Base-by-base conservation (phyloP, 2,329 filamentous ascomycete species). In the Dothistroma pini region DNA sequence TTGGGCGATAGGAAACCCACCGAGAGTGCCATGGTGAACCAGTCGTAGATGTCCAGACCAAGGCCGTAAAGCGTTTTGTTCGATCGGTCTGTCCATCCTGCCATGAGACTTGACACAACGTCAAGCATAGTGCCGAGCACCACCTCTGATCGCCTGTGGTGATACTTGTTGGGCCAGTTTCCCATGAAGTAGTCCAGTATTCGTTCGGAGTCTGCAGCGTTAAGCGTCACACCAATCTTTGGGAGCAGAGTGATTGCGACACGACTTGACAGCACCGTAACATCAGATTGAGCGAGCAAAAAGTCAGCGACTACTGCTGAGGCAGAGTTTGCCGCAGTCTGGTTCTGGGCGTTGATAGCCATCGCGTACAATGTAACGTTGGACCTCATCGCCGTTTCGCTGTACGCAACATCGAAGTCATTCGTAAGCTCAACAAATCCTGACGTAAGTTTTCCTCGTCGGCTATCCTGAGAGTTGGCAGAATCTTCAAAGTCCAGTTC, bases 31-130 rank as follows among this genome's bases (percentile, higher is more conserved):
- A 81, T 81, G 57, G 92, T 83, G 66, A 95, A 88, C 78, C 91
- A 91, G 50, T 84, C 78, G 74, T 97, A 97, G 21, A 97, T 78
- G 62, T 96, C 88, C 21, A 86, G 83, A 3, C 88, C 90, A 47
- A 84, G 81, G 2, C 84, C 83, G n/a, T 82, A 82, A 2, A 96
- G 78, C 0, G 85, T 79, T 35, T 83, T 81, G 22, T 80, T 78
- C 47, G 83, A 73, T 1, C 74, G 80, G 22, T 84, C 80, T 16
- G 78, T 78, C 90, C 90, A 95, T 44, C 85, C 77, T 12, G 77
- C 74, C 44, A 85, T 83, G 56, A 91, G 81, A 38, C 83, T 84
- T 56, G 83, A 78, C 72, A 96, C 83, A 58, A 90, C 77, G 52
- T 88, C 84, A 25, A 96, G 80, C 64, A 86, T 88, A 19, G 87